Evolutionary conservation across 768 basidiomycete species (phyloP), one percentile per base, ranked within the genome.

Genomic region (Xerocomellus chrysenteron): DNA sequence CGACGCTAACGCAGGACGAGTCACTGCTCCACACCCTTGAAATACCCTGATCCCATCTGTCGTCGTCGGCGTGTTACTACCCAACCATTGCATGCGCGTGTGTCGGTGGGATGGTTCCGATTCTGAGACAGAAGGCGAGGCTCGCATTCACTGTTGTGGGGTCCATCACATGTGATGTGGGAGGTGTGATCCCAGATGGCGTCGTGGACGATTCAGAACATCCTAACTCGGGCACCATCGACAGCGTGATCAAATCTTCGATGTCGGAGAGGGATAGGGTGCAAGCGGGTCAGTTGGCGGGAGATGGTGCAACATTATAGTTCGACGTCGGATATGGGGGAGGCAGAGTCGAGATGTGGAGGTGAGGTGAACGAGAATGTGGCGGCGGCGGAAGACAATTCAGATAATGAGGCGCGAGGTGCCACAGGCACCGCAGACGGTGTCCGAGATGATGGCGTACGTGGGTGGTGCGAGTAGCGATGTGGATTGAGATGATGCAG

Each of bases 171-270:
- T 67, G 61, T 0, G 68, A 66, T 36, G 65, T 36, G 26, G 68
- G 53, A 4, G 49, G 62, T 28, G 57, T 63, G 3, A 73, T 74
- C 26, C 60, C 67, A 8, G 70, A 72, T 28, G 58, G 21, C 3
- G 24, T 16, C 1, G 47, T 62, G 35, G 43, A 55, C 47, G 76
- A 77, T 19, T 48, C 66, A 13, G 75, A 74, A 28, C 77, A 82
- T 45, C 89, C 90, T 0, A 89, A 87, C 3, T 72, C 92, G 14
- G 90, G 90, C 0, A 81, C 82, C 50, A 78, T 92, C 16, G 88
- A 88, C 55, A 83, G 84, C 56, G 88, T 87, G 0, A 76, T 92
- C 16, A 81, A 80, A 19, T 92, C 90, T 57, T 78, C 91, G 48
- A 87, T 85, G 42, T 83, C 82, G 10, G 90, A 92, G 67, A 77